These are phyloP conservation scores for Verticillium klebahnii DNA, from an alignment of 2,329 filamentous ascomycete genomes.

Conservation along the genomic window DNA sequence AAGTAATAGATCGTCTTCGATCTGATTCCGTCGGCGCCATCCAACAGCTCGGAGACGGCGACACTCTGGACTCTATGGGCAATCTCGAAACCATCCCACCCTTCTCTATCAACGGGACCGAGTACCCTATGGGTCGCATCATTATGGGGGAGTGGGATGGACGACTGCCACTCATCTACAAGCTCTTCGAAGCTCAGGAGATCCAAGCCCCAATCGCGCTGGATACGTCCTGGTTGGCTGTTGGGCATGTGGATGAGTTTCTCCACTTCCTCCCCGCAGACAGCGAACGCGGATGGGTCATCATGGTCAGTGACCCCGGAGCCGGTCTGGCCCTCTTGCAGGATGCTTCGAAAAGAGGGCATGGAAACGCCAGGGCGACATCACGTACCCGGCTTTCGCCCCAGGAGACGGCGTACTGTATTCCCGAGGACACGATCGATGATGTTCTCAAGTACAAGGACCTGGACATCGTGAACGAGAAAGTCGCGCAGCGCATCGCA, in stretches of 20 bases:
- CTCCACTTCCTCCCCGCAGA: constrained; percentile 22
- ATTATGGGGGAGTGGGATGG: not conserved
- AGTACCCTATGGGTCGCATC: not conserved
- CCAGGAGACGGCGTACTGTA: not conserved
- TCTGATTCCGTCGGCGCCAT: constrained; percentile 23
- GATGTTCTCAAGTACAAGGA: constrained; percentile 4
- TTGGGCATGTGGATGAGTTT: constrained; percentile 27
- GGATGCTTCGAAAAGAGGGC: constrained; percentile 6
- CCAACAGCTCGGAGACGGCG: constrained; percentile 14
- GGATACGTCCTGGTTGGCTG: constrained; percentile 23
- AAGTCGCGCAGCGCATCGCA: not conserved
- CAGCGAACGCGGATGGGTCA: constrained; percentile 11
- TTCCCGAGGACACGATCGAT: constrained; percentile 5
- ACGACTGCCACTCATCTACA: constrained; percentile 14
- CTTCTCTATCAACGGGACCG: not conserved
- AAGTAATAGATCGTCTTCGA: constrained; percentile 26
- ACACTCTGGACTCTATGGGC: constrained; percentile 21
- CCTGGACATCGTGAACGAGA: not conserved
- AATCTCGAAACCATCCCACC: constrained; percentile 35
- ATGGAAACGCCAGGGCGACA: no score
- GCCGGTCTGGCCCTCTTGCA: constrained; percentile 16
- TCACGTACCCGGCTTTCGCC: not conserved
- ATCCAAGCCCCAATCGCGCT: constrained; percentile 26
- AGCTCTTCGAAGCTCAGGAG: constrained; percentile 25
- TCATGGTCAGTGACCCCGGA: constrained; percentile 14